Evolutionary conservation across 306 rosid species (phyloP).

Genomic region (Corylus heterophylla): DNA sequence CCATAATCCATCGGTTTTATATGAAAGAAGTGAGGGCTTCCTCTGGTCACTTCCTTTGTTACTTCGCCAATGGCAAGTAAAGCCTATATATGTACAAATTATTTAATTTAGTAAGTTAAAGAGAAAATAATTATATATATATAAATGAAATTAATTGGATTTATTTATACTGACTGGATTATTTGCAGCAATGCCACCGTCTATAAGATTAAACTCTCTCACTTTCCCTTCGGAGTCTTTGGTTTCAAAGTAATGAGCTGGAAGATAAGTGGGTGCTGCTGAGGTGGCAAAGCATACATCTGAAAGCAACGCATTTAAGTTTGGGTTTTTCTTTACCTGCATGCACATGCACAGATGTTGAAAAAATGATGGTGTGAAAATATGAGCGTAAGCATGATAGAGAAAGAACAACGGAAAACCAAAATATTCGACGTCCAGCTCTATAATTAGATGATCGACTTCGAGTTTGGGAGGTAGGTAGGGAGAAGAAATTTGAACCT

Average conservation of each 20-base stretch:
- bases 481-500: too few species aligned
- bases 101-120: not conserved
- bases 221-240: not conserved
- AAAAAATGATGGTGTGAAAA: too few species aligned
- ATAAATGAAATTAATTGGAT: too few species aligned
- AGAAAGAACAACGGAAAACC: too few species aligned
- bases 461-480: too few species aligned
- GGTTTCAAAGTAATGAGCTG: conserved; percentile 15
- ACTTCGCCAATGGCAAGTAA: not conserved
- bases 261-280: conserved; percentile 24
- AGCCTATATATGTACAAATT: not conserved
- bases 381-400: too few species aligned
- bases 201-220: conserved; percentile 14
- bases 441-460: too few species aligned
- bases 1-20: not conserved
- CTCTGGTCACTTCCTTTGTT: not conserved
- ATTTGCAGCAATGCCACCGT: conserved; percentile 2
- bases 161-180: not conserved
- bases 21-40: not conserved
- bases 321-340: not conserved
- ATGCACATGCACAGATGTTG: too few species aligned
- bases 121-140: too few species aligned
- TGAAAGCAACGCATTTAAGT: not conserved
- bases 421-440: too few species aligned
- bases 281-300: conserved; percentile 10